These are phyloP conservation scores for Blastocystis hominis DNA, from an alignment of 352 stramenopile species.

Conservation along the genomic window DNA sequence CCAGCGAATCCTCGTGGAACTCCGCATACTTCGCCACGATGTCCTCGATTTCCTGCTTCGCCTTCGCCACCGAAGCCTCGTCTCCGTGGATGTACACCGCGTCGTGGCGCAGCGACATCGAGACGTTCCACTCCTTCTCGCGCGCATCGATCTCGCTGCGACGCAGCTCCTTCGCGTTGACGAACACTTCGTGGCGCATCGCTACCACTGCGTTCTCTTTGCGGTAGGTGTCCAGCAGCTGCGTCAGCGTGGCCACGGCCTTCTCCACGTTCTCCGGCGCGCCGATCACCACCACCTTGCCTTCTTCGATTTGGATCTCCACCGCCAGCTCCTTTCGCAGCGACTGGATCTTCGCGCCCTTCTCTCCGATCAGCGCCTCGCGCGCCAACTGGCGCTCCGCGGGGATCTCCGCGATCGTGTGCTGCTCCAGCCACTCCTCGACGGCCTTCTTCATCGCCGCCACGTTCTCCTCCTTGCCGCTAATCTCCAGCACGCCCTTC, in stretches of 20 bases:
- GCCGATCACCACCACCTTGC: no score
- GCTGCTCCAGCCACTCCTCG: no score
- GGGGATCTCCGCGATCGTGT: background rate
- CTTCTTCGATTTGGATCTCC: background rate
- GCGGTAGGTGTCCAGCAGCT: background rate
- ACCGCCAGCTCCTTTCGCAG: background rate
- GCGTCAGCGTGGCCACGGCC: no score
- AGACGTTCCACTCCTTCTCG: background rate
- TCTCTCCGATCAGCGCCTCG: background rate
- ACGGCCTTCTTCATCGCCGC: no score
- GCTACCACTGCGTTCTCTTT: background rate
- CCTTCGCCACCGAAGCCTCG: background rate
- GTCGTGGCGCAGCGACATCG: background rate
- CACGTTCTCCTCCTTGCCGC: background rate
- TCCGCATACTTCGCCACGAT: background rate
- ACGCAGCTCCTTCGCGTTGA: background rate
- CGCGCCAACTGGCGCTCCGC: background rate
- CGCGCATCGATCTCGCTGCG: background rate
- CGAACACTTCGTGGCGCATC: no score
- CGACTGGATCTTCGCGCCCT: background rate
- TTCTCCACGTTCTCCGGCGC: no score
- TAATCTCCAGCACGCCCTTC: background rate
- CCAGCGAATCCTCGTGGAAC: background rate
- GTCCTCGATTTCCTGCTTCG: background rate
- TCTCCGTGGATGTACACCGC: background rate